Conservation (phyloP, 306 rosid species). For the Cucurbita pepo region DNA sequence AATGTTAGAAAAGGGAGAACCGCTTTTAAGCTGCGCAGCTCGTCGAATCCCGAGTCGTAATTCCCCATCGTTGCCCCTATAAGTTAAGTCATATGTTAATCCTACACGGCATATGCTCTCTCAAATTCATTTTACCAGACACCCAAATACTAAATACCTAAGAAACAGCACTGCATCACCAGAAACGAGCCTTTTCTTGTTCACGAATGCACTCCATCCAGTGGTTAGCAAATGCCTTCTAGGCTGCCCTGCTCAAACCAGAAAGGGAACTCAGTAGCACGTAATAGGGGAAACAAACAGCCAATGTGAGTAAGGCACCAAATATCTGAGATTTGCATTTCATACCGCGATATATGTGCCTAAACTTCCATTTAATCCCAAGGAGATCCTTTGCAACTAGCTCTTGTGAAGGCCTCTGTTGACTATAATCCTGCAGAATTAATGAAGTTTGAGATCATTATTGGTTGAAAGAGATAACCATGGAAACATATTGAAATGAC, state of each 20-base stretch:
- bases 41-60: conserved; percentile 81
- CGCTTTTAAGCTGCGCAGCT: conserved; percentile 64
- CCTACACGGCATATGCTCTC: not conserved
- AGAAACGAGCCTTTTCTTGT: conserved; percentile 93
- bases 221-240: conserved; percentile 98
- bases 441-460: not conserved
- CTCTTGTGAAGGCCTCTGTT: conserved; percentile 94
- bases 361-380: conserved; percentile 85
- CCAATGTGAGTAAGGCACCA: not conserved
- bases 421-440: conserved; percentile 61
- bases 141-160: conserved; percentile 25
- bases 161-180: conserved; percentile 98
- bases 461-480: not conserved
- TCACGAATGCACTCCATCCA: conserved; percentile 98
- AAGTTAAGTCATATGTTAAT: not conserved
- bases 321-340: not conserved
- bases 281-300: not conserved
- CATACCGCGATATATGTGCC: conserved; percentile 87
- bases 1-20: conserved; percentile 27
- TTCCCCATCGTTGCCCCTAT: conserved; percentile 84
- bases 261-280: not conserved
- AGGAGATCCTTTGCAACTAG: conserved; percentile 93
- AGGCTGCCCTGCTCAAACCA: conserved; percentile 67
- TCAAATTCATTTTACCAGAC: not conserved
- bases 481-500: not conserved